These are phyloP conservation scores for Yarrowia divulgata DNA, from an alignment of 805 yeast genomes.

Conservation along the genomic window DNA sequence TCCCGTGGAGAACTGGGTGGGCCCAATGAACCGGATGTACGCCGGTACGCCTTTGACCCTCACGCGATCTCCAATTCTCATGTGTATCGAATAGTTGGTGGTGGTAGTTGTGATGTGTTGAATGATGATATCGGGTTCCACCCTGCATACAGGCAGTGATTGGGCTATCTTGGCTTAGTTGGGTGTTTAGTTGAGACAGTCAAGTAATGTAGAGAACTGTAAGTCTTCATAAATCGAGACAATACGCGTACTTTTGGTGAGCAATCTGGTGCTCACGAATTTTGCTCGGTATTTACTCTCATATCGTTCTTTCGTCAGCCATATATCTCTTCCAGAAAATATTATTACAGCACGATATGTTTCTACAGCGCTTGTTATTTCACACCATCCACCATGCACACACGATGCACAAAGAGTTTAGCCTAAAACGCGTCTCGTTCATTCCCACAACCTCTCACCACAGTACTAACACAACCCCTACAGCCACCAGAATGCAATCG, in stretches of 20 bases:
- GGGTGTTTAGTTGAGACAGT: not conserved
- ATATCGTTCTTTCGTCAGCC: too few relatives aligned
- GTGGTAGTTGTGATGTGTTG: not conserved
- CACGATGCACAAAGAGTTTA: conserved; percentile 5
- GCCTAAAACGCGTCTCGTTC: conserved; percentile 26
- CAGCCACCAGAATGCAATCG: conserved; percentile 15
- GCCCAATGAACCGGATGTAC: conserved; percentile 69
- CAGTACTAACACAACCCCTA: conserved; percentile 6
- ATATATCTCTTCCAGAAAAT: too few relatives aligned
- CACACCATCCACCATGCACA: not conserved
- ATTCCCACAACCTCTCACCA: not conserved
- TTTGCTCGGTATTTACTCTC: too few relatives aligned
- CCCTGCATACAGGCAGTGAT: not conserved
- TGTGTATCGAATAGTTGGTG: not conserved
- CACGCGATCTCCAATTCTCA: conserved; percentile 43
- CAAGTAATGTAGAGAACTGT: not conserved
- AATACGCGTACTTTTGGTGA: too few relatives aligned
- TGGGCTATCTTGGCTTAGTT: not conserved
- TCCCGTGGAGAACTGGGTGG: conserved; percentile 56
- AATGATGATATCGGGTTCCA: too few relatives aligned
- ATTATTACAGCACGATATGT: too few relatives aligned
- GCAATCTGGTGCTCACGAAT: too few relatives aligned
- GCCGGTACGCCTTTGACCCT: conserved; percentile 48
- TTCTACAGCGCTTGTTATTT: too few relatives aligned
- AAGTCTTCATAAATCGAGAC: too few relatives aligned